phyloP scores from a whole-genome alignment of 2,329 filamentous ascomycete species.

The Geosmithia morbida region DNA sequence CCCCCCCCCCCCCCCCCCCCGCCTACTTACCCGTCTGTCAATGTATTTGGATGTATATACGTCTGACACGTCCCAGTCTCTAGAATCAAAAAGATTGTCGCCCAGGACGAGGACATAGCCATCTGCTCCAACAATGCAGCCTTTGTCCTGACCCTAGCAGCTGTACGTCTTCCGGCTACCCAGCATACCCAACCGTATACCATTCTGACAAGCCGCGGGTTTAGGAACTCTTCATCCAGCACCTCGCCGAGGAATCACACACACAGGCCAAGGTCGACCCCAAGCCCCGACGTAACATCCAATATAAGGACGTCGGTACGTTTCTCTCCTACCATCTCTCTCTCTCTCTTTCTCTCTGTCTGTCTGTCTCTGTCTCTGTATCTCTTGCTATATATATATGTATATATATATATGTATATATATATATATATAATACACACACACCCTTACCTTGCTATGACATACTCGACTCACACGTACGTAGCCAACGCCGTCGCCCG shows the following conservation, averaged over 20 bases:
- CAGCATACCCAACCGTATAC: not conserved
- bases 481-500: slow-evolving; percentile 72
- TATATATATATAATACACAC: no score
- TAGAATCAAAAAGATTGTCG: slow-evolving; percentile 90
- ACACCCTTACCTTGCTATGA: no score
- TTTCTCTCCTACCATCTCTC: not conserved
- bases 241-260: slow-evolving; percentile 72
- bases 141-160: slow-evolving; percentile 85
- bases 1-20: no score
- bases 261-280: slow-evolving; percentile 82
- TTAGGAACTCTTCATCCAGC: slow-evolving; percentile 89
- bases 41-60: not conserved
- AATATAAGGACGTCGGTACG: slow-evolving; percentile 85
- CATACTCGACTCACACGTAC: no score
- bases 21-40: no score
- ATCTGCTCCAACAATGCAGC: slow-evolving; percentile 88
- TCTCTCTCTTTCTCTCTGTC: not conserved
- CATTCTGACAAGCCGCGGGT: not conserved
- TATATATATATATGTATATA: no score
- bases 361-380: not conserved
- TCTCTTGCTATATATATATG: no score
- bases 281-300: slow-evolving; percentile 85
- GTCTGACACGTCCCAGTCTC: slow-evolving; percentile 45
- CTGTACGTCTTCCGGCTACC: slow-evolving; percentile 28
- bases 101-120: slow-evolving; percentile 70